Base-by-base conservation (phyloP, 768 basidiomycete species). In the Crassisporium funariophilum region DNA sequence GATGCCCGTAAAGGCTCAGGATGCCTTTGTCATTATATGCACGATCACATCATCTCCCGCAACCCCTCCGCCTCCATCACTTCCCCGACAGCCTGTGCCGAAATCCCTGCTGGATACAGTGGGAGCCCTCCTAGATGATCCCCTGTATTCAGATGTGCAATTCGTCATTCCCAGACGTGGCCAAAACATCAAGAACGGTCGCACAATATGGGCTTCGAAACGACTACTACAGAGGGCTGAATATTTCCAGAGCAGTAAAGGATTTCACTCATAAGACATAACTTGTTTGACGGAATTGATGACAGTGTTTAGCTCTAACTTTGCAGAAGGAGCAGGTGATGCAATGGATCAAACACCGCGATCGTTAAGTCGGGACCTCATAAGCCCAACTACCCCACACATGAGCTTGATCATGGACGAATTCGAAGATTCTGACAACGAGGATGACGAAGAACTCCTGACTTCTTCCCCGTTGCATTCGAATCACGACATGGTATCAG, bases 141-240 rank as follows among this genome's bases (percentile, higher is more conserved):
- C 86, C n/a, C 60, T 78, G 10, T 93, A 92, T 56, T 91, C 91
- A 5, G 91, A 94, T 56, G 81, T 93, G 13, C 83, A 86, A 61
- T 93, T 94, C 53, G 69, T 91, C 15, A 68, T 93, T 22, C 86
- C 87, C 0, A 57, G 63, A 39, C 63, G 67, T 35, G 58, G 62
- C 2, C 67, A 70, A 34, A 68, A 68, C 23, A 59, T 73, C 24
- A 63, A 64, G 17, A 62, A 71, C 20, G 67, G 68, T 12, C 63
- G 66, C 17, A 72, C 67, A 33, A 87, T 94, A 52, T 87, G 80
- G 61, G 91, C 90, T 1, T 80, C 82, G 35, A 81, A 77, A 53
- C 81, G 75, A 56, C 58, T 94, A 34, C 72, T 94, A 5, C 70
- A 75, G 53, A 69, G 91, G 47, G 80, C 84, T 4, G 87, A 89